Conservation (phyloP, 164 flowering plant species). For the Malania oleifera region DNA sequence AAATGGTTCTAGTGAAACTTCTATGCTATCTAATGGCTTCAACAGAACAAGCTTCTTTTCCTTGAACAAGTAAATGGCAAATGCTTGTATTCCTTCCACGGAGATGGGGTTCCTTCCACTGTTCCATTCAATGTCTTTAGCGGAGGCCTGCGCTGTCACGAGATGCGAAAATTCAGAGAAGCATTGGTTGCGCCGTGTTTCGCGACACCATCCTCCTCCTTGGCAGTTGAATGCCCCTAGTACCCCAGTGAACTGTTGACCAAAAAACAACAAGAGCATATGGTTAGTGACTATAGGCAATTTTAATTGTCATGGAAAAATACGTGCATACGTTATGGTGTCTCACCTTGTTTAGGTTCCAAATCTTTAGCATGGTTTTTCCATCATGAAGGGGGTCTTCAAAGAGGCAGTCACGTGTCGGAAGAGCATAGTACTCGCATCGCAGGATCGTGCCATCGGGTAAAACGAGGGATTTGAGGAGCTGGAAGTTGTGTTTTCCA, state of each 20-base stretch:
- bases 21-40: conserved; percentile 32
- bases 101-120: conserved; percentile 46
- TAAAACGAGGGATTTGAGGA: conserved; percentile 58
- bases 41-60: conserved; percentile 47
- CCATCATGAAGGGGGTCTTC: conserved; percentile 79
- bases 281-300: no score
- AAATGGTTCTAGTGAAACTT: conserved; percentile 61
- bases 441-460: conserved; percentile 77
- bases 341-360: conserved; percentile 79
- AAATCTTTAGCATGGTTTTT: conserved; percentile 81
- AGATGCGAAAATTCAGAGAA: conserved; percentile 40
- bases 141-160: conserved; percentile 33
- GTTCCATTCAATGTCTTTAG: conserved; percentile 68
- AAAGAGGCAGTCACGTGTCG: conserved; percentile 73
- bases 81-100: conserved; percentile 36
- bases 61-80: conserved; percentile 52
- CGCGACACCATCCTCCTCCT: conserved; percentile 87
- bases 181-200: conserved; percentile 50
- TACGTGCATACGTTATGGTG: no score
- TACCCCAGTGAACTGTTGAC: conserved; percentile 49
- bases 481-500: conserved; percentile 63
- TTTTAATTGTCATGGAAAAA: no score
- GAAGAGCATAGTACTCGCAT: conserved; percentile 65
- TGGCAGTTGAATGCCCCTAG: conserved; percentile 61
- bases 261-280: not conserved